phyloP scores from a whole-genome alignment of 169 alveolate genomes.

The Cryptosporidium sp. region DNA sequence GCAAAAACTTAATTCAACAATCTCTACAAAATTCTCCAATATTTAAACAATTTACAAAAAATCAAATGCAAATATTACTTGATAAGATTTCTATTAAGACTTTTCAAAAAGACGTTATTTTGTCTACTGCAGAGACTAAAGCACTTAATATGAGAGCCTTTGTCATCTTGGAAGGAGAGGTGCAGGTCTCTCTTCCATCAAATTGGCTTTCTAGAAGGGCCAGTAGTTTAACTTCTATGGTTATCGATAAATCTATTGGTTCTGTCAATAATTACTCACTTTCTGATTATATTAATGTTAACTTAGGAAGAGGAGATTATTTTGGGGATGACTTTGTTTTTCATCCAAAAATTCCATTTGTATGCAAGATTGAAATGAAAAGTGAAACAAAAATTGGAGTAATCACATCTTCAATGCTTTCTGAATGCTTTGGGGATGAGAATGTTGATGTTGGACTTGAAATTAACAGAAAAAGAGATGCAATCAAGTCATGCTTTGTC shows the following conservation, averaged over 20 bases:
- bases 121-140: conserved; percentile 31
- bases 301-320: conserved; percentile 91
- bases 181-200: conserved; percentile 72
- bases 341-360: conserved; percentile 86
- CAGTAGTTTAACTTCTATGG: conserved; percentile 10
- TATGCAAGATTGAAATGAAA: conserved; percentile 84
- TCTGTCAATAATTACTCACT: conserved; percentile 27
- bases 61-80: conserved; percentile 45
- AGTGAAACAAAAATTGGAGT: conserved; percentile 75
- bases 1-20: conserved; percentile 61
- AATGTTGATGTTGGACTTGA: conserved; percentile 74
- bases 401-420: conserved; percentile 61
- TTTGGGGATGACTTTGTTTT: conserved; percentile 94
- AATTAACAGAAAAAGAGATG: conserved; percentile 49
- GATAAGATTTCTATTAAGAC: conserved; percentile 31
- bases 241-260: conserved; percentile 62
- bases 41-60: conserved; percentile 84
- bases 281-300: conserved; percentile 43
- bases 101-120: not conserved
- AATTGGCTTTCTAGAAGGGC: conserved; percentile 62
- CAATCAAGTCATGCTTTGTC: conserved; percentile 70
- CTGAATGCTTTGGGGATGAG: conserved; percentile 73
- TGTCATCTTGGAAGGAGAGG: conserved; percentile 90
- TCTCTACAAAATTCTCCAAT: conserved; percentile 86
- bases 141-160: conserved; percentile 67